These are phyloP conservation scores for Citropsis articulata DNA, from an alignment of 345 rosid genomes.

Conservation along the genomic window DNA sequence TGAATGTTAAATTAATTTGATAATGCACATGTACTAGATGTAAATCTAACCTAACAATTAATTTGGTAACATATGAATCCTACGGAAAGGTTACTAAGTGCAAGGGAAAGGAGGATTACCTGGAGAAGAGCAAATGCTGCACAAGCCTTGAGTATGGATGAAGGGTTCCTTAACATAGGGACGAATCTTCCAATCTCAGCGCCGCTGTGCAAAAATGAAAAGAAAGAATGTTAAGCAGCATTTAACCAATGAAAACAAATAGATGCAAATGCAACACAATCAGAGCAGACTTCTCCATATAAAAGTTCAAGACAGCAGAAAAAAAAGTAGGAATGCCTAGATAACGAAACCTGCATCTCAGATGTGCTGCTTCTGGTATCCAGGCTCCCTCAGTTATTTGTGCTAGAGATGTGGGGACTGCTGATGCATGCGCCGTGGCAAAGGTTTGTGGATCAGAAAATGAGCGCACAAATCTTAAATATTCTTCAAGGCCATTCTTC, in stretches of 20 bases:
- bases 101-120: slow-evolving; percentile 17
- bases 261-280: not conserved
- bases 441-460: slow-evolving; percentile 26
- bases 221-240: not conserved
- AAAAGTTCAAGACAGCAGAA: not conserved
- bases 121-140: slow-evolving; percentile 46
- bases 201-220: slow-evolving; percentile 15
- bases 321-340: not conserved
- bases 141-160: slow-evolving; percentile 29
- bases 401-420: slow-evolving; percentile 25
- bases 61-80: not conserved
- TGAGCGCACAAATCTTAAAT: slow-evolving; percentile 31
- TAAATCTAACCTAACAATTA: not conserved
- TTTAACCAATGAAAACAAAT: not conserved
- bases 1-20: not conserved
- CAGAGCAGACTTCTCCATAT: not conserved
- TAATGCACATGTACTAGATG: not conserved
- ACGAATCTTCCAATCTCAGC: slow-evolving; percentile 44
- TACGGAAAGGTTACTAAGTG: not conserved
- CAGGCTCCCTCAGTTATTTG: slow-evolving; percentile 28
- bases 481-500: slow-evolving; percentile 31
- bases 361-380: slow-evolving; percentile 38
- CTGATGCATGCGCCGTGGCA: slow-evolving; percentile 14
- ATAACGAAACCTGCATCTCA: slow-evolving; percentile 37
- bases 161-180: slow-evolving; percentile 40